Evolutionary conservation across 83 land plant species (phyloP).

Genomic region (Isoetes engelmannii): DNA sequence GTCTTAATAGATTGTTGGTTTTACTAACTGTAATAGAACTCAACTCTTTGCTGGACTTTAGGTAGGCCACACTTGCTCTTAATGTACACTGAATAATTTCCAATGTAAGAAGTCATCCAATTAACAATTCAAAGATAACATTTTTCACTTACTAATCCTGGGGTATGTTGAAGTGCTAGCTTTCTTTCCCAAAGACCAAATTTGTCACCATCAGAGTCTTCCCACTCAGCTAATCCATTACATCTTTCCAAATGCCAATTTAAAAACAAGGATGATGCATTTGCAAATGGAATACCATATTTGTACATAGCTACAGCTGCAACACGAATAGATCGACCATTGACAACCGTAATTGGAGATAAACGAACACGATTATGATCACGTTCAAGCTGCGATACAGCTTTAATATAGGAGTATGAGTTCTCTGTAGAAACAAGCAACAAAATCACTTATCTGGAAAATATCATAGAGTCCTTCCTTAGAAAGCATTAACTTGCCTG

Average conservation of each 20-base stretch:
- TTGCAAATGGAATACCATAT: slow-evolving; percentile 53
- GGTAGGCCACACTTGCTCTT: too few species aligned
- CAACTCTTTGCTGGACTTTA: too few species aligned
- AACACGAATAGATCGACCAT: slow-evolving; percentile 47
- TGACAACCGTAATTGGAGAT: slow-evolving; percentile 46
- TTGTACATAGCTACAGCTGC: slow-evolving; percentile 54
- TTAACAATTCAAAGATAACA: too few species aligned
- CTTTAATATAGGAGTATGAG: slow-evolving; percentile 28
- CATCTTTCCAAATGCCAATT: slow-evolving; percentile 48
- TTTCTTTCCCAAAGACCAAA: slow-evolving; percentile 51
- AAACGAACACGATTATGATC: slow-evolving; percentile 24
- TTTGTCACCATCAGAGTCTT: slow-evolving; percentile 3
- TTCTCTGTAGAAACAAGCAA: slow-evolving; percentile 29
- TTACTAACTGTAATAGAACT: too few species aligned
- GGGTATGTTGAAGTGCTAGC: slow-evolving; percentile 42
- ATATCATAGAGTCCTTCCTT: neutral
- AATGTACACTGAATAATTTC: too few species aligned
- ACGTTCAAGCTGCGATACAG: slow-evolving; percentile 39
- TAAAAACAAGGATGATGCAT: slow-evolving; percentile 55
- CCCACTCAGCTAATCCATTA: slow-evolving; percentile 49
- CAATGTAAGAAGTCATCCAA: too few species aligned
- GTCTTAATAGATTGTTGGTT: too few species aligned
- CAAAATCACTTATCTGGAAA: neutral
- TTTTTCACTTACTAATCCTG: slow-evolving; percentile 39
- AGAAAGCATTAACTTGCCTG: slow-evolving; percentile 27